Percentiles rank a stretch among this genome's conserved stretches.
These are phyloP conservation scores for Colletotrichum eremochloae DNA, from an alignment of 2,329 filamentous ascomycete species.

Conservation along the genomic window DNA sequence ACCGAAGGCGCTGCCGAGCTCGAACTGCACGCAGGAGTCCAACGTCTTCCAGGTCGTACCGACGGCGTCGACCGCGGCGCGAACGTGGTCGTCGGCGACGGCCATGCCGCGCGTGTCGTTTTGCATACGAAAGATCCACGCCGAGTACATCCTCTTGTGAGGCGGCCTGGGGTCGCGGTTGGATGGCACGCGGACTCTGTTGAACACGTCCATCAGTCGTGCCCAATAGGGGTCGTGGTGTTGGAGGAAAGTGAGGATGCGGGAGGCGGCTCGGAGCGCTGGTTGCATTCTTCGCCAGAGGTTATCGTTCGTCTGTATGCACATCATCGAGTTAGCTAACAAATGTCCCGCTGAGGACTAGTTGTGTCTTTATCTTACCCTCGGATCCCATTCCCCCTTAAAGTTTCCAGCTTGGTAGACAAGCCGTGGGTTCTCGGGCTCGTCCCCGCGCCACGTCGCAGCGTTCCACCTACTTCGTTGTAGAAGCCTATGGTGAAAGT, in stretches of 20 bases:
- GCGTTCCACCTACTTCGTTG: constrained; percentile 27
- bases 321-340: constrained; percentile 5
- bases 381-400: constrained; percentile 46
- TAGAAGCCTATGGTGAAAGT: constrained; percentile 31
- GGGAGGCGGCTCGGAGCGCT: constrained; percentile 47
- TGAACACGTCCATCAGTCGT: constrained; percentile 45
- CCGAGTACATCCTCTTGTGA: neutral
- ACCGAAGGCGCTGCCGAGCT: neutral
- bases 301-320: constrained; percentile 44
- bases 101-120: neutral
- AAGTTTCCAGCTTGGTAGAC: constrained; percentile 45
- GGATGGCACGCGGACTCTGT: constrained; percentile 43
- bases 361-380: constrained; percentile 34
- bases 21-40: neutral
- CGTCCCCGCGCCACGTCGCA: neutral
- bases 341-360: too few species aligned
- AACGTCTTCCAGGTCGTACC: neutral
- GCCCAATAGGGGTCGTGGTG: constrained; percentile 43
- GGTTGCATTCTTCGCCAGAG: constrained; percentile 50
- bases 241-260: constrained; percentile 42
- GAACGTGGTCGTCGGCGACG: neutral
- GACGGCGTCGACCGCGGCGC: neutral
- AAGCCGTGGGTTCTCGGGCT: constrained; percentile 11
- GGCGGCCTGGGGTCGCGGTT: constrained; percentile 36
- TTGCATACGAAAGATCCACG: neutral